Percentiles rank a stretch among this genome's conserved stretches.
phyloP scores from a whole-genome alignment of 1,284 basidiomycete species.

The Moesziomyces antarcticus region DNA sequence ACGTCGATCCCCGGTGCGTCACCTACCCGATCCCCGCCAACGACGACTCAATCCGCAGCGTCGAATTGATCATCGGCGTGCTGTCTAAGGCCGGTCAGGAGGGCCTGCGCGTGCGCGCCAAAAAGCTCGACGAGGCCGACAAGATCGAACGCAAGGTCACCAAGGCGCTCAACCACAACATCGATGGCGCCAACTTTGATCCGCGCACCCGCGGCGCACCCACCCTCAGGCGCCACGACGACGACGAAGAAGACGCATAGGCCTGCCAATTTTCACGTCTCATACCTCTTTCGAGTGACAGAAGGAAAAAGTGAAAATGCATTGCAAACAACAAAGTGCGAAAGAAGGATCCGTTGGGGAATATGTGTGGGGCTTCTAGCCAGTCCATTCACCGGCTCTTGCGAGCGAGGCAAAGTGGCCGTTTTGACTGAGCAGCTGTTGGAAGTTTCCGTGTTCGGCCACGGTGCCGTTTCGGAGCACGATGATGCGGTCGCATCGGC shows the following conservation, averaged over 20 bases:
- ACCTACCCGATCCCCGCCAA: conserved; percentile 99
- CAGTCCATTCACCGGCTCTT: conserved; percentile 84
- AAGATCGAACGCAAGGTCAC: conserved; percentile 51
- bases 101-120: conserved; percentile 50
- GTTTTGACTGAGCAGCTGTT: conserved; percentile 74
- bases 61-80: conserved; percentile 89
- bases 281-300: too few relatives aligned
- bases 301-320: neutral
- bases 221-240: conserved; percentile 2
- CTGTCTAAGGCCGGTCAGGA: conserved; percentile 84
- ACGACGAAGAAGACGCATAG: conserved; percentile 10
- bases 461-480: conserved; percentile 82
- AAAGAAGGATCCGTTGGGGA: neutral
- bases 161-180: conserved; percentile 18
- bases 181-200: conserved; percentile 42
- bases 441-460: conserved; percentile 82
- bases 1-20: conserved; percentile 93
- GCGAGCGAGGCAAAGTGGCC: conserved; percentile 86
- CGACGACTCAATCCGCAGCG: conserved; percentile 89
- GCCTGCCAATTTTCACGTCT: neutral
- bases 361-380: conserved; percentile 1
- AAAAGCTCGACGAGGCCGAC: conserved; percentile 53
- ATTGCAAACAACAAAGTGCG: neutral
- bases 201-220: conserved; percentile 24
- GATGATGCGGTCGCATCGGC: conserved; percentile 86